These are phyloP conservation scores for Xylariaceae sp. DNA, from an alignment of 2,329 filamentous ascomycete genomes.

Conservation along the genomic window DNA sequence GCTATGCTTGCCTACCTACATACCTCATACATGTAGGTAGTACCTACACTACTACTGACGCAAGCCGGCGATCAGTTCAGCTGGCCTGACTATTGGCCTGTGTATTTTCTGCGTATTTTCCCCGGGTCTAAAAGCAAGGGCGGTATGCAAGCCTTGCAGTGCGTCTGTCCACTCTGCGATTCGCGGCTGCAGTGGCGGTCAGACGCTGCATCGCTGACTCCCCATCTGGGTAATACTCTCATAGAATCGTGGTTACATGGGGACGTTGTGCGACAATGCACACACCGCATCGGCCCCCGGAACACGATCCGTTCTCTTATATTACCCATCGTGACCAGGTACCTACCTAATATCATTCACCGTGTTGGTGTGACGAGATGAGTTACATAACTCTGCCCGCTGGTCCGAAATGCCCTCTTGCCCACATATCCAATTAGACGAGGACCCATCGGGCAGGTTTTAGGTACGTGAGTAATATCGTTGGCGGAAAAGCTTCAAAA, in stretches of 20 bases:
- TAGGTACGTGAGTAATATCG: conserved; percentile 13
- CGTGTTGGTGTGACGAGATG: no score
- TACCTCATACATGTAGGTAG: no score
- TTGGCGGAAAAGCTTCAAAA: conserved; percentile 26
- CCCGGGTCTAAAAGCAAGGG: no score
- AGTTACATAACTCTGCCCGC: conserved; percentile 18
- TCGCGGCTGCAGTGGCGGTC: conserved; percentile 22
- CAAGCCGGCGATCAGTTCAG: no score
- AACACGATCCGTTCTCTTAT: conserved; percentile 1
- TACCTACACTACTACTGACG: no score
- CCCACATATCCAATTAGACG: conserved; percentile 23
- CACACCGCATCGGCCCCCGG: conserved; percentile 1
- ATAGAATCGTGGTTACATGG: conserved; percentile 8
- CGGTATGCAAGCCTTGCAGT: background rate
- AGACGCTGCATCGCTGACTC: conserved; percentile 12
- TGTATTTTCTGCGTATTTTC: no score
- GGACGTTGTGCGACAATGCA: conserved; percentile 8
- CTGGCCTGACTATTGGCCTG: no score
- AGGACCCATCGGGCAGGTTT: conserved; percentile 12
- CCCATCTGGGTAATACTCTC: background rate
- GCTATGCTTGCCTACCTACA: no score
- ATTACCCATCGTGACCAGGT: background rate
- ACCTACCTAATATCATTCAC: conserved; percentile 5
- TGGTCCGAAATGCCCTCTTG: conserved; percentile 17
- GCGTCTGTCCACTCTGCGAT: conserved; percentile 6